Conservation (phyloP, 495 filamentous ascomycete genomes). For the Neurospora intermedia region DNA sequence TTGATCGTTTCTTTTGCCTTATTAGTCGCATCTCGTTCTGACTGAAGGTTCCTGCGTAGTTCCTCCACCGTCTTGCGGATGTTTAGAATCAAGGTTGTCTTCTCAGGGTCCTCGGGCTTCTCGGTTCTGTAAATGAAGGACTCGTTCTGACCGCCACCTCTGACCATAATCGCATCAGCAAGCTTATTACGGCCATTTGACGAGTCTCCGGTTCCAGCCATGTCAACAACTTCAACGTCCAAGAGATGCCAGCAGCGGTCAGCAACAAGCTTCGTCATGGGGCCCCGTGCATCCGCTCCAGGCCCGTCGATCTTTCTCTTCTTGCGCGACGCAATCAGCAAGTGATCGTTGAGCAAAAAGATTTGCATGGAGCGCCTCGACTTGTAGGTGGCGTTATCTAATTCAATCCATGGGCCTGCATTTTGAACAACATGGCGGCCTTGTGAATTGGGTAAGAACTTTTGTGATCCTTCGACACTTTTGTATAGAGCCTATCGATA, state of each 20-base stretch:
- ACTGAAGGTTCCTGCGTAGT: constrained; percentile 66
- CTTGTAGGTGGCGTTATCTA: constrained; percentile 96
- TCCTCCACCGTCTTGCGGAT: constrained; percentile 91
- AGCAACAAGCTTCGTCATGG: constrained; percentile 71
- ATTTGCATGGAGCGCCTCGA: constrained; percentile 74
- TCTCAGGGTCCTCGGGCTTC: constrained; percentile 61
- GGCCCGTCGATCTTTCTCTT: constrained; percentile 71
- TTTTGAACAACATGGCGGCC: constrained; percentile 88
- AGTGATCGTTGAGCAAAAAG: constrained; percentile 87
- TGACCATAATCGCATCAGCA: constrained; percentile 79
- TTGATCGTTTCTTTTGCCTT: constrained; percentile 72
- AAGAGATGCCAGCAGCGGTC: constrained; percentile 91
- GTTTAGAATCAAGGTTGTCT: constrained; percentile 66
- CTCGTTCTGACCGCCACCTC: constrained; percentile 67
- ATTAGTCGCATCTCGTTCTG: constrained; percentile 70
- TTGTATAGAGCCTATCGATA: constrained; percentile 62
- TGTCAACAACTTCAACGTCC: constrained; percentile 87
- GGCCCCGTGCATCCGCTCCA: constrained; percentile 45
- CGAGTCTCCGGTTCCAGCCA: constrained; percentile 52
- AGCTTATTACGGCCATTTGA: constrained; percentile 53
- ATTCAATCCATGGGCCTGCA: constrained; percentile 83
- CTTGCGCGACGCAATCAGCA: constrained; percentile 81
- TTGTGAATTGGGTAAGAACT: constrained; percentile 82
- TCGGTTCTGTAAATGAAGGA: constrained; percentile 88
- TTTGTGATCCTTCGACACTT: constrained; percentile 89